phyloP scores from a whole-genome alignment of 352 stramenopile species.

The Aphanomyces cochlioides region DNA sequence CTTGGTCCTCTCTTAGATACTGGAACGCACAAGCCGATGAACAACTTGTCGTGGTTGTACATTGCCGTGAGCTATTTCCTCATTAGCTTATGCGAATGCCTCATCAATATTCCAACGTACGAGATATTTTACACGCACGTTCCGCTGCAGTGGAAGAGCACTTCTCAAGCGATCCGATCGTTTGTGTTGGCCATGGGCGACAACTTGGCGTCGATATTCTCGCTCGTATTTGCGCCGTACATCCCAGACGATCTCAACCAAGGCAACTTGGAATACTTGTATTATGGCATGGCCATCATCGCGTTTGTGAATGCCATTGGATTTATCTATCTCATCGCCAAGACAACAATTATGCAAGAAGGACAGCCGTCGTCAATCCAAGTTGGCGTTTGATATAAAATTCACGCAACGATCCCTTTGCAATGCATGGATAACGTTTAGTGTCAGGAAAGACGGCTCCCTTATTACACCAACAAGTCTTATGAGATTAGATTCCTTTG shows the following conservation, averaged over 20 bases:
- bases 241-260: constrained; percentile 68
- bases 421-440: too few species aligned
- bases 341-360: constrained; percentile 40
- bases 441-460: too few species aligned
- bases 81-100: constrained; percentile 67
- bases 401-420: too few species aligned
- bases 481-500: too few species aligned
- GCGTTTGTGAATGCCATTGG: constrained; percentile 66
- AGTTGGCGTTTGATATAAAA: too few species aligned
- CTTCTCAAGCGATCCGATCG: constrained; percentile 78
- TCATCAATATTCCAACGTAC: constrained; percentile 84
- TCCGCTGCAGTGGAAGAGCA: constrained; percentile 80
- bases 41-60: constrained; percentile 8
- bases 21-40: constrained; percentile 42
- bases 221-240: constrained; percentile 69
- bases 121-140: constrained; percentile 85
- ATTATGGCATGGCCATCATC: constrained; percentile 69
- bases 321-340: constrained; percentile 76
- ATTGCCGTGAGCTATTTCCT: neutral
- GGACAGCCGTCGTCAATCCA: too few species aligned
- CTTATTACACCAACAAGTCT: too few species aligned
- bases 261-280: constrained; percentile 86
- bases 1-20: constrained; percentile 44
- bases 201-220: constrained; percentile 83
- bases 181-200: constrained; percentile 85